Evolutionary conservation across 208 protist genomes (phyloP), one percentile per base, ranked within the genome.

Genomic region (Crithidia acanthocephali): DNA sequence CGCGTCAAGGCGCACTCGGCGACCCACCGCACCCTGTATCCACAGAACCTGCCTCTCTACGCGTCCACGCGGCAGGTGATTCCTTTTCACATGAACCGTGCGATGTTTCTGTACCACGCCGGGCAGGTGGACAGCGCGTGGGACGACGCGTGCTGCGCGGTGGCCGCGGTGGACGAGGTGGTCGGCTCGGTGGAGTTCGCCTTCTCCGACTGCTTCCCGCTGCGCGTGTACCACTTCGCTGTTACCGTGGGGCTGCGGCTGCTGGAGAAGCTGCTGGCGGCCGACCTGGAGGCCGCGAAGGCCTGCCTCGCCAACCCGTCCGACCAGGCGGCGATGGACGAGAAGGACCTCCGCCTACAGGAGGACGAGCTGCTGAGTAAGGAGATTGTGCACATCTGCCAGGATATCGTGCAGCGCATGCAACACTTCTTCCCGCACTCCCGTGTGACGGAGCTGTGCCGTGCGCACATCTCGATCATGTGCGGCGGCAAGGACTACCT

Each of bases 151-250:
- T 90, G 80, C 70, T 79, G 84, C 55, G 86, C 89, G 2, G 90
- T 93, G 27, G 90, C 80, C 13, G 79, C 76, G 56, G 87, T 79
- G 35, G 90, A 95, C 55, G 90, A 95, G 70, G 59, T 95, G 23
- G 81, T 84, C 30, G 90, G 87, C 56, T 91, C 85, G 6, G 68
- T 83, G 2, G 83, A 91, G 69, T 86, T 91, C 44, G 85, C 84
- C 68, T 92, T 93, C 58, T 85, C 81, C 1, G 79, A 86, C 42
- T 95, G 90, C 63, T 91, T 86, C 47, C 78, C 90, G 32, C 63
- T 92, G 10, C 69, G 75, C 52, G 83, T 90, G 33, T 95, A 92
- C 50, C 52, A 79, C 48, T 85, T 88, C 57, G 81, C 75, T 27
- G 87, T 81, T n/a, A 35, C 68, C 27, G 65, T 93, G 15, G 87